Percentiles rank a stretch among this genome's conserved stretches.
phyloP scores from a whole-genome alignment of 805 yeast species.

The Spathaspora sp. region DNA sequence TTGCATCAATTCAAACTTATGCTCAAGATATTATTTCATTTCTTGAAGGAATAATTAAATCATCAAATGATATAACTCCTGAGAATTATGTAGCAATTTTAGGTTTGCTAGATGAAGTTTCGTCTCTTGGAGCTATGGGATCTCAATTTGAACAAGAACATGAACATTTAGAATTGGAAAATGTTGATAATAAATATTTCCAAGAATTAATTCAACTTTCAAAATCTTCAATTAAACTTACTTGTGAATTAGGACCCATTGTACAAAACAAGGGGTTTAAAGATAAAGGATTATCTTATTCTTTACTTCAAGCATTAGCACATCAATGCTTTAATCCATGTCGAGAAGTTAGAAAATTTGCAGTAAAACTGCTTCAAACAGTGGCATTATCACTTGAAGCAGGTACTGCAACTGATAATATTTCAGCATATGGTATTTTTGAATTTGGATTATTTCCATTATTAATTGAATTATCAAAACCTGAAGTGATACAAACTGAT shows the following conservation, averaged over 20 bases:
- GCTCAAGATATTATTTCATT: constrained; percentile 46
- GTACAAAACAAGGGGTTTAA: constrained; percentile 29
- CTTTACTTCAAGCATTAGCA: constrained; percentile 77
- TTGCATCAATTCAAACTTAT: constrained; percentile 43
- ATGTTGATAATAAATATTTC: constrained; percentile 41
- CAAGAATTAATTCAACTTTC: constrained; percentile 55
- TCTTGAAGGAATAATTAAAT: constrained; percentile 37
- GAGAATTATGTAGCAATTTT: constrained; percentile 61
- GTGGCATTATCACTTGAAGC: constrained; percentile 42
- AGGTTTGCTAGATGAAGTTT: constrained; percentile 73
- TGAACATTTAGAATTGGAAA: constrained; percentile 37
- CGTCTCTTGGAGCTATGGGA: constrained; percentile 78
- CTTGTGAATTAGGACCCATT: constrained; percentile 46
- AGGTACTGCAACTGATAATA: constrained; percentile 19
- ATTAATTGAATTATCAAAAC: constrained; percentile 60
- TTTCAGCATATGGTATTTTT: constrained; percentile 54
- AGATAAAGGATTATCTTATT: constrained; percentile 42
- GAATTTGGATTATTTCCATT: constrained; percentile 76
- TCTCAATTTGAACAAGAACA: constrained; percentile 71
- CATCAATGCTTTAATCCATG: constrained; percentile 91
- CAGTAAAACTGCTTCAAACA: constrained; percentile 57
- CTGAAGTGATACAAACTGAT: constrained; percentile 58
- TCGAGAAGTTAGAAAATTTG: constrained; percentile 65
- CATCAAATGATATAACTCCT: constrained; percentile 36
- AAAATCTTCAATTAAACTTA: constrained; percentile 57